These are phyloP conservation scores for Malus sylvestris DNA, from an alignment of 306 rosid species.

Conservation along the genomic window DNA sequence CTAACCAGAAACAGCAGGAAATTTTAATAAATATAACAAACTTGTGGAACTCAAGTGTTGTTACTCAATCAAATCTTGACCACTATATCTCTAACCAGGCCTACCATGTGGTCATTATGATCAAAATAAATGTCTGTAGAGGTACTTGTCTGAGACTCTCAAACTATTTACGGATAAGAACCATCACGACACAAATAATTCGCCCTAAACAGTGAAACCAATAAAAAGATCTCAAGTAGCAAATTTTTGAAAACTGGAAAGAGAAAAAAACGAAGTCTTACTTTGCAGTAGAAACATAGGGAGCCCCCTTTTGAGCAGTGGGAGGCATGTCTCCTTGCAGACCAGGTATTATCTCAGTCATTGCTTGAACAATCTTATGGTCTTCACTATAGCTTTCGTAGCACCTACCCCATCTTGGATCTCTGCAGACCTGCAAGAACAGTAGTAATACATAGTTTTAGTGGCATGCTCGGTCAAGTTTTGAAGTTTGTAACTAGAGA, in stretches of 20 bases:
- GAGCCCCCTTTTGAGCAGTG: slow-evolving; percentile 56
- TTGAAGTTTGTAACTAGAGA: neutral
- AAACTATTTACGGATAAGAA: neutral
- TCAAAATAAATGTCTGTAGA: neutral
- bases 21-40: neutral
- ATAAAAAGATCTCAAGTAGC: too few species aligned
- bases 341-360: slow-evolving; percentile 95
- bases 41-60: neutral
- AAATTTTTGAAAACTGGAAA: neutral
- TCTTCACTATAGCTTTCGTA: slow-evolving; percentile 97
- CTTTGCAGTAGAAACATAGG: slow-evolving; percentile 88
- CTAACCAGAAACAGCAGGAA: neutral
- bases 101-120: neutral
- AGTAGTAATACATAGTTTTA: neutral
- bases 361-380: slow-evolving; percentile 54
- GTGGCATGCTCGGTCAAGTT: neutral
- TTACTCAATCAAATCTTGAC: neutral
- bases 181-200: neutral
- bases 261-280: slow-evolving; percentile 24
- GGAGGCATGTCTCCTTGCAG: slow-evolving; percentile 84
- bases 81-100: neutral
- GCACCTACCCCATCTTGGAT: slow-evolving; percentile 99
- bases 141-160: neutral
- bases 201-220: neutral
- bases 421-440: slow-evolving; percentile 74